Evolutionary conservation across 2,329 filamentous ascomycete species (phyloP).

Genomic region (Westerdykella ornata): DNA sequence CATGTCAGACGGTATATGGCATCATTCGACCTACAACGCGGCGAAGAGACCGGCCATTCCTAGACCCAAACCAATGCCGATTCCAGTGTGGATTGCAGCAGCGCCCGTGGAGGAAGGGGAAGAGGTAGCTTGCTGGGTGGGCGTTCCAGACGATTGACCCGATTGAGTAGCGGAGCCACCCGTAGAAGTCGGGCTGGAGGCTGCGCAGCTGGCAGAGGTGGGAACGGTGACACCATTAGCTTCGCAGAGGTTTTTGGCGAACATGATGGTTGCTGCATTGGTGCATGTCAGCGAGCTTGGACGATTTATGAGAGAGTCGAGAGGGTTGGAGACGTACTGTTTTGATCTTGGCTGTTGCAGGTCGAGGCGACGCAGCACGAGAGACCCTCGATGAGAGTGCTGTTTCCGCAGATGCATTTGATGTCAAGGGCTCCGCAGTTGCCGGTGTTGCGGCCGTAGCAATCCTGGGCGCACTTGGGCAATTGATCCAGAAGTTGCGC

Average conservation of each 20-base stretch:
- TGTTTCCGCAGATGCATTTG: constrained; percentile 40
- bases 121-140: background rate
- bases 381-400: constrained; percentile 29
- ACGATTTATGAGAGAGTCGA: background rate
- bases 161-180: constrained; percentile 16
- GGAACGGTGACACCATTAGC: constrained; percentile 37
- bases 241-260: constrained; percentile 39
- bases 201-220: constrained; percentile 34
- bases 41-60: constrained; percentile 24
- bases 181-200: constrained; percentile 11
- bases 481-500: constrained; percentile 19
- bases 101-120: constrained; percentile 10
- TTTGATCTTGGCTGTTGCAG: constrained; percentile 31
- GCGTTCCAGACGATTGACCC: background rate
- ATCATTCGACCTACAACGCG: constrained; percentile 15
- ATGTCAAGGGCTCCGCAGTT: constrained; percentile 37
- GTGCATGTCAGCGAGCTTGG: background rate
- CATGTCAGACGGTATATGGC: too few species aligned
- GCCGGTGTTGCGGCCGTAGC: constrained; percentile 34
- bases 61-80: constrained; percentile 20
- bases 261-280: constrained; percentile 36
- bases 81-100: constrained; percentile 18
- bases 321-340: constrained; percentile 18
- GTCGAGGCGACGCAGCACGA: constrained; percentile 38
- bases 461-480: constrained; percentile 27